A percentile compares a stretch with the other conserved stretches of the same genome.
Evolutionary conservation across 805 yeast species (phyloP).

Genomic region (Debaryomyces prosopidis): DNA sequence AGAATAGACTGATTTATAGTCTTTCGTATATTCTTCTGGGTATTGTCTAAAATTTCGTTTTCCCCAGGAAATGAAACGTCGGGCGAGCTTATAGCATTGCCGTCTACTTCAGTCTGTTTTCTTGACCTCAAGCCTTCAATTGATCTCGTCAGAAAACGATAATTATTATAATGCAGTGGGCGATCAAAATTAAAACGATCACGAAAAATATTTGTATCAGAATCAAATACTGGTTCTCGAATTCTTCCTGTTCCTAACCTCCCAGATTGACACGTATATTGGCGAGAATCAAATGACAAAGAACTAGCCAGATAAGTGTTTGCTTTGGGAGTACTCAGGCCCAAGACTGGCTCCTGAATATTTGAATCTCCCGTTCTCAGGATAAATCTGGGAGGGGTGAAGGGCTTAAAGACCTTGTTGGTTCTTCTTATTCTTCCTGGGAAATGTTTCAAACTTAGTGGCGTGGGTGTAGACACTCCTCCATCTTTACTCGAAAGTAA

Average conservation of each 20-base stretch:
- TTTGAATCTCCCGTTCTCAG: neutral
- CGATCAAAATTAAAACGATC: neutral
- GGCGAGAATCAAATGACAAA: neutral
- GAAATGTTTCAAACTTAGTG: neutral
- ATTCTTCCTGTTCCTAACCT: no score
- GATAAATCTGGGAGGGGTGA: neutral
- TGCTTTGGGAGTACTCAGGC: neutral
- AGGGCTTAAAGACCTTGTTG: neutral
- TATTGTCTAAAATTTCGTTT: neutral
- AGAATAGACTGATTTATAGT: neutral
- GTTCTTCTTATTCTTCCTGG: neutral
- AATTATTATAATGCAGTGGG: neutral
- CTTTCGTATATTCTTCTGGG: neutral
- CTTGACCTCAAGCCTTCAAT: neutral
- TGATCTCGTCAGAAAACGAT: neutral
- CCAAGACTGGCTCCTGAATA: neutral
- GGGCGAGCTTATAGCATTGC: neutral
- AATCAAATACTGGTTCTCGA: neutral
- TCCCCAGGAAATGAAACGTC: neutral
- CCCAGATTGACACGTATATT: no score
- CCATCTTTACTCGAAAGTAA: no score
- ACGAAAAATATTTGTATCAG: neutral
- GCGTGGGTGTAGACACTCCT: neutral
- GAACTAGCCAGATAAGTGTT: neutral
- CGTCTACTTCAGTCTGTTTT: neutral